phyloP scores from a whole-genome alignment of 306 rosid genomes.

The Cucumis cinereus region DNA sequence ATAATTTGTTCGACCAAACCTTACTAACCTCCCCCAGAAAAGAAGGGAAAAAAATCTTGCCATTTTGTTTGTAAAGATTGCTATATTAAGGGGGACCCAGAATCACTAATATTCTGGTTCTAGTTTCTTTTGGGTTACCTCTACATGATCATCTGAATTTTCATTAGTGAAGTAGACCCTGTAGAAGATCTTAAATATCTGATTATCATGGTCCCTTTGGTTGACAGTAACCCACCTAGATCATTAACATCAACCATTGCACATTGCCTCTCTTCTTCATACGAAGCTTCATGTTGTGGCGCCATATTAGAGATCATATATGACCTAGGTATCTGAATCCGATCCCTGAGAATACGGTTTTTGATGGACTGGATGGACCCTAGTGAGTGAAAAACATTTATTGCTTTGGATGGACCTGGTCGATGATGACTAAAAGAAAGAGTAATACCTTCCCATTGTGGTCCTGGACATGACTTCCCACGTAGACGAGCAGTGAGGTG shows the following conservation, averaged over 20 bases:
- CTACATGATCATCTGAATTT: not conserved
- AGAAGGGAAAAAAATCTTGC: not conserved
- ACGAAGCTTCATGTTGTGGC: slow-evolving; percentile 7
- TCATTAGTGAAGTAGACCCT: not conserved
- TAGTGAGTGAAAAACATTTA: slow-evolving; percentile 6
- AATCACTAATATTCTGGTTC: not conserved
- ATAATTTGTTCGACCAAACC: not conserved
- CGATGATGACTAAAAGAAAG: not conserved
- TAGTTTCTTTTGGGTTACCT: not conserved
- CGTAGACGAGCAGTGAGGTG: not conserved
- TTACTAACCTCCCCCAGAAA: not conserved
- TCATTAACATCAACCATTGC: slow-evolving; percentile 6
- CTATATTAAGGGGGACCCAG: not conserved
- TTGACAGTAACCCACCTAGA: not conserved
- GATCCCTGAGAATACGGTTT: not conserved
- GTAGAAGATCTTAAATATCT: not conserved
- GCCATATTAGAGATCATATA: not conserved
- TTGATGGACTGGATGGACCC: not conserved
- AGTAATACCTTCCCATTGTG: not conserved
- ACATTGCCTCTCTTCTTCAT: not conserved
- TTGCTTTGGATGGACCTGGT: not conserved
- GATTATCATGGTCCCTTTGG: slow-evolving; percentile 1
- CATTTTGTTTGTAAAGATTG: not conserved
- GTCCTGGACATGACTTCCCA: not conserved
- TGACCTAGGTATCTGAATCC: not conserved